Percentiles rank a stretch among this genome's conserved stretches.
phyloP scores from a whole-genome alignment of 2,329 filamentous ascomycete genomes.

The Trichophaea hybrida region DNA sequence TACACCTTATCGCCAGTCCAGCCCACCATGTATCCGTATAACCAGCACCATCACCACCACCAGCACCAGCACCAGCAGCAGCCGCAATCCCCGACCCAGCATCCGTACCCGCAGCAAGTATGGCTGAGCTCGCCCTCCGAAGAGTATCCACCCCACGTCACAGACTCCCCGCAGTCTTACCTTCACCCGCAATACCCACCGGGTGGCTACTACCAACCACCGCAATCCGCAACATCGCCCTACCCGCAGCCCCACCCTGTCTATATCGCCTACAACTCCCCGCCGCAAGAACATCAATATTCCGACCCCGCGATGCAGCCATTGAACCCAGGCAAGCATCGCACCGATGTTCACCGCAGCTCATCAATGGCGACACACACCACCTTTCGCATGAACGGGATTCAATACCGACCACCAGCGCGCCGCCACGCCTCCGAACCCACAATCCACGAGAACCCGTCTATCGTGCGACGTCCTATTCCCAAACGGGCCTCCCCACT shows the following conservation, averaged over 20 bases:
- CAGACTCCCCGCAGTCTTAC: background rate
- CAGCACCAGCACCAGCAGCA: background rate
- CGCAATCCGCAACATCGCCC: background rate
- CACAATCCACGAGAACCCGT: background rate
- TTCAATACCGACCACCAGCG: background rate
- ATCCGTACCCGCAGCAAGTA: background rate
- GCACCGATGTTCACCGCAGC: background rate
- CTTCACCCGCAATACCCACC: background rate
- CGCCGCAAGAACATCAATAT: no score
- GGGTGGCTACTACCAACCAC: background rate
- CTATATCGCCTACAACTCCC: background rate
- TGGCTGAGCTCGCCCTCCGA: background rate
- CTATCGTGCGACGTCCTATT: background rate
- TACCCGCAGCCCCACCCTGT: background rate
- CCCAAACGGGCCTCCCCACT: background rate
- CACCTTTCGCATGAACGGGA: background rate
- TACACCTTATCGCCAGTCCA: background rate
- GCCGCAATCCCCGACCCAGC: background rate
- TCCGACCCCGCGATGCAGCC: background rate
- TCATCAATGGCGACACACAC: background rate
- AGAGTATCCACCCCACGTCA: background rate
- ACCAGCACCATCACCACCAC: background rate
- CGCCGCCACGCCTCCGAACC: background rate
- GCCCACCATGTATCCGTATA: background rate
- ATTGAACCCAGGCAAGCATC: background rate